These are phyloP conservation scores for Haplosporangium sp. DNA, from an alignment of 371 early-diverging fungal genomes.

Conservation along the genomic window DNA sequence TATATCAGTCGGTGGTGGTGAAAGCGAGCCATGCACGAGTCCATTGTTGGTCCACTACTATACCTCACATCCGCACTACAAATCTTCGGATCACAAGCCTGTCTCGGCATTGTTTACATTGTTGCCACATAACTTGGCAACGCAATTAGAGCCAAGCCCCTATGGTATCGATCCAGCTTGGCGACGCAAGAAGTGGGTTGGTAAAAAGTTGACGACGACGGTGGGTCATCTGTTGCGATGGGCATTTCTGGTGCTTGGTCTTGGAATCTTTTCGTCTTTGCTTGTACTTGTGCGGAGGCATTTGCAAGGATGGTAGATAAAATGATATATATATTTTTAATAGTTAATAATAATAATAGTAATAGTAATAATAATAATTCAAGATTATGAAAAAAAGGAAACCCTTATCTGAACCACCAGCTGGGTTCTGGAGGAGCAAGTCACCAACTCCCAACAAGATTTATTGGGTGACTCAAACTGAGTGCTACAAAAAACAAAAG, in stretches of 20 bases:
- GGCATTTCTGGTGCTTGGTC: conserved; percentile 41
- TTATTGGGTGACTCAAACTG: conserved; percentile 1
- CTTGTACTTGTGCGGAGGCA: conserved; percentile 31
- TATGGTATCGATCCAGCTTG: conserved; percentile 55
- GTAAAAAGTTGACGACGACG: conserved; percentile 51
- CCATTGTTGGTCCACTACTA: conserved; percentile 54
- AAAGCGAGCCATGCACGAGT: conserved; percentile 12
- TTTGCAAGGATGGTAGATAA: conserved; percentile 32
- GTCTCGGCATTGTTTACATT: conserved; percentile 56
- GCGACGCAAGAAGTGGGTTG: conserved; percentile 43
- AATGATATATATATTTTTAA: neutral
- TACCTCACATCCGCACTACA: conserved; percentile 53
- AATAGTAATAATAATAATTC: neutral
- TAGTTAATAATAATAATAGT: neutral
- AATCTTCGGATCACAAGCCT: conserved; percentile 56
- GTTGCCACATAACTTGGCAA: conserved; percentile 40
- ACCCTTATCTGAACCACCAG: neutral
- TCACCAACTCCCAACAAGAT: neutral
- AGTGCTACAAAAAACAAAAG: conserved; percentile 1
- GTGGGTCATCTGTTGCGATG: conserved; percentile 43
- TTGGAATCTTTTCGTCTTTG: conserved; percentile 17
- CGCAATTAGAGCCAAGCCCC: conserved; percentile 18
- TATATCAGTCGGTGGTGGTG: neutral
- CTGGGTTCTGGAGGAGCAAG: neutral
- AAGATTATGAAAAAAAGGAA: neutral